Percentiles rank a stretch among this genome's conserved stretches.
phyloP scores from a whole-genome alignment of 805 yeast genomes.

The Kregervanrija delftensis region DNA sequence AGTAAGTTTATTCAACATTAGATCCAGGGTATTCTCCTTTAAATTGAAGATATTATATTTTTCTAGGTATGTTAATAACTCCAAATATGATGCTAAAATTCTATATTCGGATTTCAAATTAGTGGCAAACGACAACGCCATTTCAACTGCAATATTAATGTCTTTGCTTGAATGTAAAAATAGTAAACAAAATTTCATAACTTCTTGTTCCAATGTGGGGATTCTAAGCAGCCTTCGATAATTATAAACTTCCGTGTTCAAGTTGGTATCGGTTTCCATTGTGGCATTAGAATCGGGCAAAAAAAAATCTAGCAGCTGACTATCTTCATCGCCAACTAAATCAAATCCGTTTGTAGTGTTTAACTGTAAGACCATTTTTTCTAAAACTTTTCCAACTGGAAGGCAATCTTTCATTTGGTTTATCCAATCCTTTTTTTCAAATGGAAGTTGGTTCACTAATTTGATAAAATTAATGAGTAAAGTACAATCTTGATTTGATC shows the following conservation, averaged over 20 bases:
- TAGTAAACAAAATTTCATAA: conserved; percentile 7
- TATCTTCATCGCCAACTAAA: no score
- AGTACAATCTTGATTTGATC: no score
- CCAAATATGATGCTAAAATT: conserved; percentile 11
- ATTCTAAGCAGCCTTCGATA: no score
- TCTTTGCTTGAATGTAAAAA: not conserved
- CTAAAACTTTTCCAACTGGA: no score
- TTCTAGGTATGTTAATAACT: conserved; percentile 10
- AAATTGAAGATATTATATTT: not conserved
- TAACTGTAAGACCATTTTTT: no score
- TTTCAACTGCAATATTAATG: conserved; percentile 3
- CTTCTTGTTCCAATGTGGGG: conserved; percentile 11
- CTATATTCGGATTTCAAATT: conserved; percentile 8
- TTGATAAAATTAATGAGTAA: no score
- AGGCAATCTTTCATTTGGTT: no score
- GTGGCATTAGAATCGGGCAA: no score
- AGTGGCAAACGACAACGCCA: conserved; percentile 6
- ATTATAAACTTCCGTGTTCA: not conserved
- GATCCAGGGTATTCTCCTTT: conserved; percentile 5
- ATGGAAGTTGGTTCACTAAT: no score
- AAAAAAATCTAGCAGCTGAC: no score
- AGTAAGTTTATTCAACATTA: conserved; percentile 10
- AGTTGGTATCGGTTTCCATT: not conserved
- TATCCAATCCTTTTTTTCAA: no score
- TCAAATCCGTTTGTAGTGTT: no score